Percentiles rank a stretch among this genome's conserved stretches.
Evolutionary conservation across 805 yeast species (phyloP).

Genomic region (Pichia thaimueangensis): DNA sequence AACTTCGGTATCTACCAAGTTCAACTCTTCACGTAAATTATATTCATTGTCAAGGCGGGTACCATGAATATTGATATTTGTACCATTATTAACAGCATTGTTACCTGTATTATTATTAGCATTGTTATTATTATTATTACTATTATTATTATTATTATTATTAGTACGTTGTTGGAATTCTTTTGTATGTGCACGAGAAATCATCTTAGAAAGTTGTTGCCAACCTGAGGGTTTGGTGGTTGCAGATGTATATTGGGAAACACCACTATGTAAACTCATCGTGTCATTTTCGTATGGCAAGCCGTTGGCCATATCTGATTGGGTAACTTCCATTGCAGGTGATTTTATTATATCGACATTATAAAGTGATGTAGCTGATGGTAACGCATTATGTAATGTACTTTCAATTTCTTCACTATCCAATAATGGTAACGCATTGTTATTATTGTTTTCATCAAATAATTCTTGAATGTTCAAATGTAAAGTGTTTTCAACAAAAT

Average conservation of each 20-base stretch:
- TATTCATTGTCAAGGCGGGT: background rate
- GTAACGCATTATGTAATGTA: background rate
- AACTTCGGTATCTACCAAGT: background rate
- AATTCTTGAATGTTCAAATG: background rate
- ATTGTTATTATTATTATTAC: background rate
- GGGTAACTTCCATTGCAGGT: background rate
- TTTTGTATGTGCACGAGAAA: slow-evolving; percentile 73
- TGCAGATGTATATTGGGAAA: slow-evolving; percentile 3
- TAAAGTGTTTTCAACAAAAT: background rate
- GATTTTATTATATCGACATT: background rate
- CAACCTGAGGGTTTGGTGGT: slow-evolving; percentile 10
- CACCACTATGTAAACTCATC: slow-evolving; percentile 27
- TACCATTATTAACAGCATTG: background rate
- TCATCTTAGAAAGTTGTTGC: slow-evolving; percentile 41
- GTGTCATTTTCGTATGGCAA: background rate
- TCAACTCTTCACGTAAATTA: slow-evolving; percentile 1
- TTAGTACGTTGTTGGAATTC: slow-evolving; percentile 60
- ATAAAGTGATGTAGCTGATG: background rate
- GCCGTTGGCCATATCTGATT: background rate
- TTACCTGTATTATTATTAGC: no score
- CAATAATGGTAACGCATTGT: background rate
- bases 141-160: background rate
- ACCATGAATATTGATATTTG: background rate
- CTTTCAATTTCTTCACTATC: background rate
- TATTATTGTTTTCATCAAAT: background rate